Base-by-base conservation (phyloP, 1,284 basidiomycete species). In the Violaceomyces palustris region DNA sequence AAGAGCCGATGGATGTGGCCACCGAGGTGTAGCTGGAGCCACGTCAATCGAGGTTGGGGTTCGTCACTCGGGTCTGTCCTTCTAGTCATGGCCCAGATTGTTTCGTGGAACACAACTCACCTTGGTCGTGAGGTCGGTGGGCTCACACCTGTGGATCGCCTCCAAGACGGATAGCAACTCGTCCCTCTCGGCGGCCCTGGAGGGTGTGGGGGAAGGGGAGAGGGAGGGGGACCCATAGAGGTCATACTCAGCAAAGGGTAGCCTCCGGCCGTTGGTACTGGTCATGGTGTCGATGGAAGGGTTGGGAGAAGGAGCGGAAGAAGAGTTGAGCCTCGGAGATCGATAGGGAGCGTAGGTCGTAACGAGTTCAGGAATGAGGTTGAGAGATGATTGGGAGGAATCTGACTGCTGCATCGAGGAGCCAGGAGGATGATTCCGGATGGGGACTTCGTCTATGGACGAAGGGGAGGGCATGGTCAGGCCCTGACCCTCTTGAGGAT, bases 1-100 rank as follows among this genome's bases (percentile, higher is more conserved):
- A 68, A 44, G 23, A 67, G 32, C 24, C 55, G 41, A 30, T 69
- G 54, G 5, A 66, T 41, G 14, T 67, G 60, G 10, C 57, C 48
- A 8, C 46, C 50, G 2, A 67, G 50, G 25, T 57, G 62, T 4
- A 67, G 55, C 38, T 63, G 36, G 5, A 10, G 41, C 39, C n/a
- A 12, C 4, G 38, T 32, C n/a, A 34, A 19, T 14, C 6, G 6
- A 6, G 30, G 30, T 6, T 7, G n/a, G 6, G 14, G 30, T 31
- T 7, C 30, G 6, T 6, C 6, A n/a, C 6, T 6, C 8, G 6
- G n/a, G 30, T 6, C 29, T 31, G 14, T n/a, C 29, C 7, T 6
- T 17, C 29, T 6, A 6, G 6, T 10, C 6, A 6, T 10, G 30
- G 22, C 8, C 9, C 5, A 8, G 9, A 11, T 11, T 7, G 7